Conservation (phyloP, 768 basidiomycete genomes). For the Mycena maculata region DNA sequence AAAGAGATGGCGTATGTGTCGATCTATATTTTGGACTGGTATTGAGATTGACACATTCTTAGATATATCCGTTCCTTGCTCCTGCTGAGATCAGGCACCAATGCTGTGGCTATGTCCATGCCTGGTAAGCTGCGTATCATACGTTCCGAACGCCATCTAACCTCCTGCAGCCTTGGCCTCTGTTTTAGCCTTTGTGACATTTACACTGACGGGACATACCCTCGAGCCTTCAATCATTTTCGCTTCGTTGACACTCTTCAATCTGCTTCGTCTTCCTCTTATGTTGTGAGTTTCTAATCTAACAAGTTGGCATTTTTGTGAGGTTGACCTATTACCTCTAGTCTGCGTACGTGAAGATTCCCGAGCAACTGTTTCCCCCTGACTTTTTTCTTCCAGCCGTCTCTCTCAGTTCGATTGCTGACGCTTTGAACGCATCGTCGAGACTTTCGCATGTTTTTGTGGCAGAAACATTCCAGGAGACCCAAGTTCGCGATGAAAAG, state of each 20-base stretch:
- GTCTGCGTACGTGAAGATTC: conserved; percentile 52
- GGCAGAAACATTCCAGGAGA: conserved; percentile 79
- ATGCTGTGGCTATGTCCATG: conserved; percentile 75
- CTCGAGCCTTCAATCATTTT: conserved; percentile 82
- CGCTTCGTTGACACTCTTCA: conserved; percentile 87
- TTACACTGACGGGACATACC: conserved; percentile 75
- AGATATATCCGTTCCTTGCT: conserved; percentile 77
- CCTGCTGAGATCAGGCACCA: conserved; percentile 72
- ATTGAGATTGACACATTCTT: conserved; percentile 10
- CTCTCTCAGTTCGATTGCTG: conserved; percentile 82
- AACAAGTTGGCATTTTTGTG: not conserved
- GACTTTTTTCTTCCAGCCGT: conserved; percentile 56
- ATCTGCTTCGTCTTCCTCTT: conserved; percentile 82
- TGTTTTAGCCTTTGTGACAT: conserved; percentile 81
- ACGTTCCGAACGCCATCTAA: not conserved
- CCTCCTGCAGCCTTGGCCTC: conserved; percentile 65
- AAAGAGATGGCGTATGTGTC: conserved; percentile 73
- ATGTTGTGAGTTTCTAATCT: conserved; percentile 63
- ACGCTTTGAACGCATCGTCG: conserved; percentile 84
- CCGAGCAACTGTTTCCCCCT: conserved; percentile 1
- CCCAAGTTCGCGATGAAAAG: conserved; percentile 62
- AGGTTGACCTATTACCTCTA: not conserved
- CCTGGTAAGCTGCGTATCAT: conserved; percentile 51
- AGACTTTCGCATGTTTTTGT: conserved; percentile 85
- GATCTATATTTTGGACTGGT: not conserved